These are phyloP conservation scores for Tetraselmis chui DNA, from an alignment of 139 green algal species.

Conservation along the genomic window DNA sequence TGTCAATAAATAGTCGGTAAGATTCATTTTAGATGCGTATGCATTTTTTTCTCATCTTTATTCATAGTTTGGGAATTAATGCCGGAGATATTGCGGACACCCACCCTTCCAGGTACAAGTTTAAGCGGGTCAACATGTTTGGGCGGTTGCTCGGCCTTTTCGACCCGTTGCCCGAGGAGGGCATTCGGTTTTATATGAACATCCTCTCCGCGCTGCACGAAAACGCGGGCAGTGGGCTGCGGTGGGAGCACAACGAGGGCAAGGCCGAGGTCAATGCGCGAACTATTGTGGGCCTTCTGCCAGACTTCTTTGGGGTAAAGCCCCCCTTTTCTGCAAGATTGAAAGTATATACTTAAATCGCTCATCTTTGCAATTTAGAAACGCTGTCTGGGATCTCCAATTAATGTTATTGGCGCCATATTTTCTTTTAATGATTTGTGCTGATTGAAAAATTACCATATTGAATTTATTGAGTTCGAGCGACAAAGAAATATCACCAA, in stretches of 20 bases:
- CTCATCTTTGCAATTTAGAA: not conserved
- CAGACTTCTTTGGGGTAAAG: not conserved
- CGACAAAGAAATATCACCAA: no score
- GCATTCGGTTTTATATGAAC: not conserved
- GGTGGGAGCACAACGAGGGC: not conserved
- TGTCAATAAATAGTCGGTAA: no score
- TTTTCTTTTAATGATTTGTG: no score
- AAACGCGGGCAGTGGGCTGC: not conserved
- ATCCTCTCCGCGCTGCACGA: not conserved
- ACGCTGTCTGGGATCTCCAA: not conserved
- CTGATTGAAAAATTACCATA: no score
- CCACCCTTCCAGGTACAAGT: not conserved
- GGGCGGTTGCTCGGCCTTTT: not conserved
- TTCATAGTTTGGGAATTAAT: no score
- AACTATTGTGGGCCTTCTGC: not conserved
- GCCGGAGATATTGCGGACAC: no score
- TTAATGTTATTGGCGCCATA: no score
- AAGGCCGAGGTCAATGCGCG: not conserved
- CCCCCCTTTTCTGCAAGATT: no score
- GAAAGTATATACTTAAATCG: no score
- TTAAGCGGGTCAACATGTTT: not conserved
- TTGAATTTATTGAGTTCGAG: no score
- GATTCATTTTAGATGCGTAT: no score
- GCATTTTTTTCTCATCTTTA: no score
- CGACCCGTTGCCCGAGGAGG: not conserved